phyloP scores from a whole-genome alignment of 108 stramenopile species.

The Nitzschia inconspicua region DNA sequence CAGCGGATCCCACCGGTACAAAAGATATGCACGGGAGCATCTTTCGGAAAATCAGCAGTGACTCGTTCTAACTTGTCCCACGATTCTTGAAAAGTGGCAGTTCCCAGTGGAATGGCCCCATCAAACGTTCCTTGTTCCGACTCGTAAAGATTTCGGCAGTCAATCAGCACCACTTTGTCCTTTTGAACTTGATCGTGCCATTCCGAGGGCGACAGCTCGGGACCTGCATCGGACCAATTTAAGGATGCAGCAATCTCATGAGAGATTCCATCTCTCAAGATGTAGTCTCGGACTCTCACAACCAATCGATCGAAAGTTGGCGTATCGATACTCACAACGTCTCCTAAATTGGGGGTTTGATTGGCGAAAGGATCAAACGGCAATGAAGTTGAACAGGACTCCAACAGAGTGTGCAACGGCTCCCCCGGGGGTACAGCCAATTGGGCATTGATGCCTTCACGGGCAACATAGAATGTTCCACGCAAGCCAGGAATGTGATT shows the following conservation, averaged over 20 bases:
- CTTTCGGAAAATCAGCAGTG: conserved; percentile 37
- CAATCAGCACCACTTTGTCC: conserved; percentile 15
- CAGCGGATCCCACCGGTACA: conserved; percentile 90
- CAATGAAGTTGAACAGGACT: conserved; percentile 14
- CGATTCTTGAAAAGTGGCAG: conserved; percentile 65
- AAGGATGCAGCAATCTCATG: conserved; percentile 12
- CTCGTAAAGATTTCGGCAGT: conserved; percentile 76
- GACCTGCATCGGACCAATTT: conserved; percentile 54
- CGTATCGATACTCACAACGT: conserved; percentile 31
- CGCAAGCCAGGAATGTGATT: conserved; percentile 30
- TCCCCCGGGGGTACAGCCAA: conserved; percentile 72
- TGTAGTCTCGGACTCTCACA: conserved; percentile 44
- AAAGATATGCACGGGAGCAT: conserved; percentile 69
- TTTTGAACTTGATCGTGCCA: conserved; percentile 46
- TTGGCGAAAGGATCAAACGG: conserved; percentile 48
- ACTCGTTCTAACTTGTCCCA: conserved; percentile 51
- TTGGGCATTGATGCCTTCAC: conserved; percentile 88
- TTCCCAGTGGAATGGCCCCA: conserved; percentile 56
- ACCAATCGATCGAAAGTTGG: conserved; percentile 56
- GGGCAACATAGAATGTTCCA: conserved; percentile 71
- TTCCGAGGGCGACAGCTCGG: conserved; percentile 38
- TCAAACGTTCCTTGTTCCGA: conserved; percentile 65
- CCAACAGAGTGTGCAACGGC: conserved; percentile 21
- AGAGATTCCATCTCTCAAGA: conserved; percentile 41
- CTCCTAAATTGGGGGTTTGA: conserved; percentile 39